Evolutionary conservation across 179 eudicot genomes (phyloP), one percentile per base, ranked within the genome.

Genomic region (Spergularia azorica): DNA sequence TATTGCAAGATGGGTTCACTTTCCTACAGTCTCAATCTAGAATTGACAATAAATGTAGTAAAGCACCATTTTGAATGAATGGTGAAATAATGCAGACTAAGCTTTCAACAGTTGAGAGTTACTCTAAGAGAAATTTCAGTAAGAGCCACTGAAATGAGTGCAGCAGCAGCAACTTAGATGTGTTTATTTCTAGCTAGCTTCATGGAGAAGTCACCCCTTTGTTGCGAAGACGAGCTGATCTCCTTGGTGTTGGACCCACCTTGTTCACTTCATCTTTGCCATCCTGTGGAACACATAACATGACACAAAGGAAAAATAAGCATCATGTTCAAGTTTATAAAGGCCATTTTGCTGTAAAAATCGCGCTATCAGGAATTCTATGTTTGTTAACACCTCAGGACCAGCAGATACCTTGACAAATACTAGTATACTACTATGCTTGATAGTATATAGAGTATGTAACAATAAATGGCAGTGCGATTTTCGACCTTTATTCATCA

Each of bases 141-240:
- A 71, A 38, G 76, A 18, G 18, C 4, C 77, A 74, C 82, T 76
- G 72, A 80, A 70, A 63, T 79, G 38, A 43, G 48, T 26, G n/a
- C n/a, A n/a, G 32, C 32, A 51, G 76, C 63, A 55, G 67, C 46
- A 68, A 73, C 67, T 62, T 38, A 77, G 69, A 55, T 56, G 75
- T 67, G 75, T 41, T 70, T 46, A 48, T 71, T 62, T 15, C 39
- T 60, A 59, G 76, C 67, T 59, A 54, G 43, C 17, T 48, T 63
- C 67, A 66, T 41, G 63, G 74, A 73, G 81, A 73, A 58, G 58
- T 74, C 16, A 67, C 60, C 15, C 71, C 67, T 70, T 39, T 43
- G 48, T 32, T 46, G 14, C 52, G 72, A 3, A 79, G 48, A 41
- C 83, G 71, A 26, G 13, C 26, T 17, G 76, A 80, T 56, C 76